Percentiles rank a stretch among this genome's conserved stretches.
These are phyloP conservation scores for Paraglomus brasilianum DNA, from an alignment of 192 early-diverging fungal genomes.

Conservation along the genomic window DNA sequence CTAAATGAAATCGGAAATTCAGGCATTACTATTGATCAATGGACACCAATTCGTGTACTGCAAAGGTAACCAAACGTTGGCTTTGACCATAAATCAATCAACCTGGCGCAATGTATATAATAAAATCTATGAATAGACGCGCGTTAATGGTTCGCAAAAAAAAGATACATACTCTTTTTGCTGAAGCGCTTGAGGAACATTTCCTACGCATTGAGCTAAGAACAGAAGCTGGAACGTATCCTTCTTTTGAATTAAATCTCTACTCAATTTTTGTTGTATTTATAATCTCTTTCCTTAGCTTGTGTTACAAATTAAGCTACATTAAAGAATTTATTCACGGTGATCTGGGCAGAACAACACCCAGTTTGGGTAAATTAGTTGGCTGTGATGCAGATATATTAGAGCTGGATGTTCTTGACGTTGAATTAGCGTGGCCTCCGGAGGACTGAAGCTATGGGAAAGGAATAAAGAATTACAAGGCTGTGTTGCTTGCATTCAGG, in stretches of 20 bases:
- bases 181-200: slow-evolving; percentile 46
- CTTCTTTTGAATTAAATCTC: background rate
- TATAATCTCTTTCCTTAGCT: too few relatives aligned
- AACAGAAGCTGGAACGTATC: slow-evolving; percentile 86
- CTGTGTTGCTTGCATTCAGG: too few relatives aligned
- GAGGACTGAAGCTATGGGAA: too few relatives aligned
- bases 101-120: background rate
- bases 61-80: slow-evolving; percentile 51
- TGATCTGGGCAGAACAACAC: slow-evolving; percentile 83
- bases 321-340: slow-evolving; percentile 97
- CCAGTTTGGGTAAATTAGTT: slow-evolving; percentile 65
- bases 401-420: slow-evolving; percentile 81
- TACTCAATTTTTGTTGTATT: too few relatives aligned
- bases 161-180: slow-evolving; percentile 49
- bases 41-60: slow-evolving; percentile 71
- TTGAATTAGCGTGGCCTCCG: slow-evolving; percentile 86
- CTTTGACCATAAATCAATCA: background rate
- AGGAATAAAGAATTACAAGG: too few relatives aligned
- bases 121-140: slow-evolving; percentile 35
- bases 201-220: slow-evolving; percentile 66
- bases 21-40: slow-evolving; percentile 59
- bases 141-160: slow-evolving; percentile 60
- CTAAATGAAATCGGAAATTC: slow-evolving; percentile 50
- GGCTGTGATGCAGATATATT: slow-evolving; percentile 69
- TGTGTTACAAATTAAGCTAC: slow-evolving; percentile 33